Conservation (phyloP, 164 flowering plant genomes). For the Aristolochia californica region DNA sequence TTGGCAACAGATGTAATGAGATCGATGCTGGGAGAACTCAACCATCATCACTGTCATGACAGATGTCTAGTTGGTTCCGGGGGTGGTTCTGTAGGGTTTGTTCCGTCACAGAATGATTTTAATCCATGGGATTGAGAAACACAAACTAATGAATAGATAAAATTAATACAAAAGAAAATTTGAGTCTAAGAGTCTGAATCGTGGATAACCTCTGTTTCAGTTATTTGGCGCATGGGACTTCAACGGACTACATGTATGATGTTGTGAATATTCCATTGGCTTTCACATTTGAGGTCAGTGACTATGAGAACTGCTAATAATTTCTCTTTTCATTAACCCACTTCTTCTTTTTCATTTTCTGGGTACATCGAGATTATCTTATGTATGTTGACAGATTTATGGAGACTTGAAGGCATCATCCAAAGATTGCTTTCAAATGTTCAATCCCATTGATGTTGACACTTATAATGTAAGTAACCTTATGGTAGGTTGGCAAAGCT, state of each 20-base stretch:
- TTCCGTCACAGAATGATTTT: conserved; percentile 8
- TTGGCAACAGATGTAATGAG: conserved; percentile 46
- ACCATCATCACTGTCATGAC: conserved; percentile 61
- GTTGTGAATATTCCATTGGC: conserved; percentile 84
- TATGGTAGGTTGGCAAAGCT: no score
- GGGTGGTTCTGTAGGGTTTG: conserved; percentile 98
- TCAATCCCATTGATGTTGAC: conserved; percentile 66
- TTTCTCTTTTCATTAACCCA: background rate
- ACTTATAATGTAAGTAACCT: conserved; percentile 52
- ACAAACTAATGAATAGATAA: no score
- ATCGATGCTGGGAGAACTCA: conserved; percentile 55
- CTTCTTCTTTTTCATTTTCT: background rate
- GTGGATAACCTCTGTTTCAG: conserved; percentile 20
- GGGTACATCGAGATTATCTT: background rate
- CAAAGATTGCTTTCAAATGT: conserved; percentile 91
- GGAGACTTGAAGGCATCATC: conserved; percentile 67
- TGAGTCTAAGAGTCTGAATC: no score
- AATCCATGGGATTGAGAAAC: no score
- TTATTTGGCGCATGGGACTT: conserved; percentile 97
- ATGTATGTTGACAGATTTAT: conserved; percentile 50
- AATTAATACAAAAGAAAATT: background rate
- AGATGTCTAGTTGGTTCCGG: conserved; percentile 93
- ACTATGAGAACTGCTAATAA: background rate
- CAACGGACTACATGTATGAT: conserved; percentile 95
- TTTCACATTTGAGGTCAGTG: conserved; percentile 93